Conservation (phyloP, 1,139 yeast genomes). For the Yamadazyma trypodendri region DNA sequence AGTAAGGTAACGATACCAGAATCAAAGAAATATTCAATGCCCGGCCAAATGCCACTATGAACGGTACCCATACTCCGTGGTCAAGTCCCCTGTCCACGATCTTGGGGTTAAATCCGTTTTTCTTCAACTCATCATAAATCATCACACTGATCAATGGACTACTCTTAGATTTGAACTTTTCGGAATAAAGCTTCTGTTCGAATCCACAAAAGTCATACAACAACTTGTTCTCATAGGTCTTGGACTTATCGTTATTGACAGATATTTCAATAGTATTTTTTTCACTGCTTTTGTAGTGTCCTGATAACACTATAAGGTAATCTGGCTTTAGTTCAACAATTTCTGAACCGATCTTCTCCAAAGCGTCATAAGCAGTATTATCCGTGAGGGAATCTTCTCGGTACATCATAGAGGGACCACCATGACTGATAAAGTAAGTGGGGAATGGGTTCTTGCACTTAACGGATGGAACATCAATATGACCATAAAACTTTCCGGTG, state of each 20-base stretch:
- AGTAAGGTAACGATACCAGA: constrained; percentile 62
- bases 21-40: constrained; percentile 52
- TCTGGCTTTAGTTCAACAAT: constrained; percentile 60
- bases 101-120: constrained; percentile 44
- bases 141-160: constrained; percentile 42
- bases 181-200: constrained; percentile 61
- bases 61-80: constrained; percentile 83
- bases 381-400: constrained; percentile 43
- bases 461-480: constrained; percentile 7
- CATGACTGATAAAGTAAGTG: constrained; percentile 69
- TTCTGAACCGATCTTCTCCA: constrained; percentile 48
- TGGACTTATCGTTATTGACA: constrained; percentile 22
- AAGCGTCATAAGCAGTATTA: constrained; percentile 57
- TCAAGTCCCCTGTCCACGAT: constrained; percentile 63
- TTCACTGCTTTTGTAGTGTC: constrained; percentile 67
- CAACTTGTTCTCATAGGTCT: constrained; percentile 26
- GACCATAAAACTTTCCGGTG: neutral
- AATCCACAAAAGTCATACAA: constrained; percentile 76
- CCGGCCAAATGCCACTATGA: constrained; percentile 66
- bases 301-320: constrained; percentile 64
- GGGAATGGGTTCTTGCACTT: constrained; percentile 35
- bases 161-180: constrained; percentile 54
- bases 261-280: constrained; percentile 48
- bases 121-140: constrained; percentile 39
- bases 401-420: constrained; percentile 75